phyloP scores from a whole-genome alignment of 495 filamentous ascomycete species.

The Neurospora tetrasperma region DNA sequence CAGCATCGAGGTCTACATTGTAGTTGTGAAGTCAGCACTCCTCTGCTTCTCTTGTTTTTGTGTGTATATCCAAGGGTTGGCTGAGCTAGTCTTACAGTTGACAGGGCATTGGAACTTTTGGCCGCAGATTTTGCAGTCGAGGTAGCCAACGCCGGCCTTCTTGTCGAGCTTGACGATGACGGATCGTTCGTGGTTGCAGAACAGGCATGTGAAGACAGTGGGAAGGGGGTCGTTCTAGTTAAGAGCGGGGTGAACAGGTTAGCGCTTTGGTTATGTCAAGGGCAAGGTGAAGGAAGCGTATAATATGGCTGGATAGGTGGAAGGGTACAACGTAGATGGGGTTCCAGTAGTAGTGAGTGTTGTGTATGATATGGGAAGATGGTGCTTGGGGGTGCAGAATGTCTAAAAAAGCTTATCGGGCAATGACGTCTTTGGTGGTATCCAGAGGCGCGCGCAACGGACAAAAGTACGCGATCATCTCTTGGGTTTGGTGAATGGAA shows the following conservation, averaged over 20 bases:
- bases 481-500: not conserved
- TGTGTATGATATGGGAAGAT: not conserved
- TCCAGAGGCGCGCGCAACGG: not conserved
- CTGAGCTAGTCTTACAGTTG: conserved; percentile 56
- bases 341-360: not conserved
- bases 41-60: not conserved
- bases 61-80: not conserved
- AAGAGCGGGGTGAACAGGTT: not conserved
- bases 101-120: conserved; percentile 86
- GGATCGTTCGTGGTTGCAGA: conserved; percentile 94
- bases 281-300: not conserved
- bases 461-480: not conserved
- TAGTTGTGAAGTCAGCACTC: not conserved
- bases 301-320: not conserved
- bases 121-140: conserved; percentile 87
- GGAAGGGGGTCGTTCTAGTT: conserved; percentile 74
- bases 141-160: conserved; percentile 71
- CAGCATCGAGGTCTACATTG: conserved; percentile 64
- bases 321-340: not conserved
- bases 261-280: not conserved
- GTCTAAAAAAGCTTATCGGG: not conserved
- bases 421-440: not conserved
- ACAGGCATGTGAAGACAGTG: conserved; percentile 85
- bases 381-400: not conserved
- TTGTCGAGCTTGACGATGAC: conserved; percentile 85